Evolutionary conservation across 768 basidiomycete species (phyloP), one percentile per base, ranked within the genome.

Genomic region (Termitomyces eurrhizus): DNA sequence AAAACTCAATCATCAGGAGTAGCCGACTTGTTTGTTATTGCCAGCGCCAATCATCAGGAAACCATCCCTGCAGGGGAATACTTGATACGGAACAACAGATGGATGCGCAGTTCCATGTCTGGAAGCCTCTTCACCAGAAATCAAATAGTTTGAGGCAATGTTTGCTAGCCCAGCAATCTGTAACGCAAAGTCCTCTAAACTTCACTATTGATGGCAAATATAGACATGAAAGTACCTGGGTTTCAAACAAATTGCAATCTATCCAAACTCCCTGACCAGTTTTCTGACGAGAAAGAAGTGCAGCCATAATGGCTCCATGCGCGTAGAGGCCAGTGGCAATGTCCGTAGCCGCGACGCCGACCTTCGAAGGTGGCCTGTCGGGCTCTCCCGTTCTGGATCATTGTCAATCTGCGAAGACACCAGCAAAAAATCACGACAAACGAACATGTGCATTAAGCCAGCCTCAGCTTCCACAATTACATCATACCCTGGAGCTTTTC

Each of bases 41-140:
- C 92, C 95, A 8, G 92, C 93, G 49, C 93, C 94, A 64, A 97
- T 87, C 95, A 97, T 96, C 61, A 97, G 73, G 70, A 86, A 95
- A 35, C 93, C 92, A 66, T 93, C 87, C 68, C 85, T 82, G 70
- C 94, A 96, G 0, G 89, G 83, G 71, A 96, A 95, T 4, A 87
- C 92, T 72, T 95, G 92, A 74, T 95, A 96, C 2, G 94, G 93
- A 7, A 95, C 95, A 67, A 98, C 89, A 18, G 92, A 94, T 14
- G 95, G 92, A 71, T 98, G 95, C 0, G 91, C 85, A 33, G 95
- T 97, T n/a, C 95, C 95, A 71, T 93, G 87, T 57, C 95, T 79
- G 36, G 81, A 79, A 26, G 90, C 95, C 71, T 95, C 92, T 71
- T 88, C 75, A 16, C 88, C 90, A 12, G 91, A 83, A 57, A 97